Base-by-base conservation (phyloP, 2,329 filamentous ascomycete genomes). In the Diaporthe amygdali region DNA sequence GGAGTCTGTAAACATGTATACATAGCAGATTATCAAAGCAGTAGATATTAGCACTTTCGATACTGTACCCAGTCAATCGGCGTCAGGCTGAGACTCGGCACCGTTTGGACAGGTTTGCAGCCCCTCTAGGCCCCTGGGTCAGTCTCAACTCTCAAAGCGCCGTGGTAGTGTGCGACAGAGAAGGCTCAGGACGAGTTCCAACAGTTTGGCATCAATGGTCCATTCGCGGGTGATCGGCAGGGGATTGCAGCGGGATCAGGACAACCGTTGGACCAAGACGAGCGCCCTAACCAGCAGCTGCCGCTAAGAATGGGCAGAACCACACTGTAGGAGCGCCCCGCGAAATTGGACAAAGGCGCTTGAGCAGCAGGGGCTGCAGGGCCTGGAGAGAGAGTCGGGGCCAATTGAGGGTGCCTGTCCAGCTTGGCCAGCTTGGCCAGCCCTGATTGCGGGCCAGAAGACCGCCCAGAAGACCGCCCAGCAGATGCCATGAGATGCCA, bases 391-490 rank as follows among this genome's bases (percentile, higher is more conserved):
- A 41, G 41, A 37, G 59, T 37, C 22, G n/a, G 44, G n/a, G 59
- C 59, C 59, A 27, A 37, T 10, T 49, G 59, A 49, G 59, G n/a
- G 47, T 44, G 41, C 25, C 25, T 44, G 32, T 54, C 22, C 27
- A 37, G 59, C 59, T 64, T 64, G 56, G 56, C 56, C 59, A 37
- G 41, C 59, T 64, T 64, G 59, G 59, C 59, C 59, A 64, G 59
- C 59, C 59, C n/a, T 64, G 44, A 20, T 37, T 64, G 59, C 59
- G 59, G 59, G 59, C 59, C 59, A 20, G 41, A 6, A 34, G 56
- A 20, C 27, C 20, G 56, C 41, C 41, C 59, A 64, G 59, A 64
- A 25, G 39, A 32, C 20, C 44, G 59, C 59, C 59, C 44, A 64
- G 59, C 27, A 5, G 41, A 63, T 63, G 56, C 59, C 59, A 47